These are phyloP conservation scores for Fraxinus excelsior DNA, from an alignment of 257 asterid genomes.

Conservation along the genomic window DNA sequence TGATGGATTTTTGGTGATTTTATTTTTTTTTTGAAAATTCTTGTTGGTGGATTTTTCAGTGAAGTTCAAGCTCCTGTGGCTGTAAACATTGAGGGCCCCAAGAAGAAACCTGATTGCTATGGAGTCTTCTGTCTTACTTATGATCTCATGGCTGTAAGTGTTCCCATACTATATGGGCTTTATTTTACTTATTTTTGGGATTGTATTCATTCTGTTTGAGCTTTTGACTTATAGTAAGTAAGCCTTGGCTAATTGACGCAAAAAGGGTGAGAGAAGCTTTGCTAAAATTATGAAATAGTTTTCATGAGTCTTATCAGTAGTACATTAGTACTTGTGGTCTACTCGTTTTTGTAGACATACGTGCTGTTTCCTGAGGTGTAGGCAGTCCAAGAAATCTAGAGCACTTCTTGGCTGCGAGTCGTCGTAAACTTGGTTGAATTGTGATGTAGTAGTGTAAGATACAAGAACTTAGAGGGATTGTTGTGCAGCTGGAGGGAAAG, in stretches of 20 bases:
- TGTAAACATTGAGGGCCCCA: constrained; percentile 58
- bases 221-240: background rate
- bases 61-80: constrained; percentile 72
- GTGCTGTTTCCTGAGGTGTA: background rate
- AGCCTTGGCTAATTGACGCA: background rate
- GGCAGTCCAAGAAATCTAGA: too few species aligned
- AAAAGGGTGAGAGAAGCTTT: background rate
- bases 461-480: background rate
- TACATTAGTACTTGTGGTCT: background rate
- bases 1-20: too few species aligned
- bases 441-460: background rate
- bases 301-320: background rate
- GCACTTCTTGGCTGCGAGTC: too few species aligned
- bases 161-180: constrained; percentile 15
- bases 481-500: background rate
- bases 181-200: constrained; percentile 11
- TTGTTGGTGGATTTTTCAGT: constrained; percentile 38
- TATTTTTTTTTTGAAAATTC: background rate
- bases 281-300: background rate
- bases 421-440: too few species aligned
- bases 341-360: background rate
- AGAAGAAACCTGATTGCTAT: constrained; percentile 82
- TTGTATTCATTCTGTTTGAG: background rate
- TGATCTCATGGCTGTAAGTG: constrained; percentile 92
- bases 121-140: constrained; percentile 97